phyloP scores from a whole-genome alignment of 768 basidiomycete species.

The Gloeopeniophorella convolvens region DNA sequence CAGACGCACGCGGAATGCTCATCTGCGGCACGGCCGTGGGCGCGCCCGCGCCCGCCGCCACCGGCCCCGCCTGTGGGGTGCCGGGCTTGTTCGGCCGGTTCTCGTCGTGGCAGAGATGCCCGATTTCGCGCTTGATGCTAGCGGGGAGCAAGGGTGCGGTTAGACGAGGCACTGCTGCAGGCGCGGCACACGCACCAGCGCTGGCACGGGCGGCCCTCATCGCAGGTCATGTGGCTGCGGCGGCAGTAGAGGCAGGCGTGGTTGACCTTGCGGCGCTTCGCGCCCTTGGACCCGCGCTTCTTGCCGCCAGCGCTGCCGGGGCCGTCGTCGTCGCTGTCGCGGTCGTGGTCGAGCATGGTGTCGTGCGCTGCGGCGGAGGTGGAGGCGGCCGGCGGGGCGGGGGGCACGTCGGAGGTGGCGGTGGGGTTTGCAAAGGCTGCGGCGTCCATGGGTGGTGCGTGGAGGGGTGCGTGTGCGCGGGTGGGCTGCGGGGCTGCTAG shows the following conservation, averaged over 20 bases:
- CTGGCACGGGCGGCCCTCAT: slow-evolving; percentile 85
- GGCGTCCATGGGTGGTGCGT: background rate
- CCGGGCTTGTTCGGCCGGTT: slow-evolving; percentile 39
- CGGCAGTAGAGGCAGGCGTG: slow-evolving; percentile 93
- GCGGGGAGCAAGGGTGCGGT: slow-evolving; percentile 7
- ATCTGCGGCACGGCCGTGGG: background rate
- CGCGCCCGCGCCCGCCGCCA: slow-evolving; percentile 28
- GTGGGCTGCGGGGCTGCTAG: too few relatives aligned
- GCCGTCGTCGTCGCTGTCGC: slow-evolving; percentile 28
- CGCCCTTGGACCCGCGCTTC: slow-evolving; percentile 35
- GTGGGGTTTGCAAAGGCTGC: slow-evolving; percentile 1
- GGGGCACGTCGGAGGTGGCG: background rate
- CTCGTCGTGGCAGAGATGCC: slow-evolving; percentile 90
- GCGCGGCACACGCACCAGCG: slow-evolving; percentile 87
- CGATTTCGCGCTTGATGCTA: slow-evolving; percentile 95
- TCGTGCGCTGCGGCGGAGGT: background rate
- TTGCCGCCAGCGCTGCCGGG: slow-evolving; percentile 28
- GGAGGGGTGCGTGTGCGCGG: background rate
- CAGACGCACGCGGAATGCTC: slow-evolving; percentile 2
- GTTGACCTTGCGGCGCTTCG: slow-evolving; percentile 80
- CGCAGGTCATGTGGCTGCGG: slow-evolving; percentile 89
- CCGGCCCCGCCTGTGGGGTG: slow-evolving; percentile 32
- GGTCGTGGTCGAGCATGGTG: background rate
- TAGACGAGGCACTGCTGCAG: too few relatives aligned
- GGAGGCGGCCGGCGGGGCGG: background rate